Base-by-base conservation (phyloP, 2,329 filamentous ascomycete species). In the Cladosporium sp. region DNA sequence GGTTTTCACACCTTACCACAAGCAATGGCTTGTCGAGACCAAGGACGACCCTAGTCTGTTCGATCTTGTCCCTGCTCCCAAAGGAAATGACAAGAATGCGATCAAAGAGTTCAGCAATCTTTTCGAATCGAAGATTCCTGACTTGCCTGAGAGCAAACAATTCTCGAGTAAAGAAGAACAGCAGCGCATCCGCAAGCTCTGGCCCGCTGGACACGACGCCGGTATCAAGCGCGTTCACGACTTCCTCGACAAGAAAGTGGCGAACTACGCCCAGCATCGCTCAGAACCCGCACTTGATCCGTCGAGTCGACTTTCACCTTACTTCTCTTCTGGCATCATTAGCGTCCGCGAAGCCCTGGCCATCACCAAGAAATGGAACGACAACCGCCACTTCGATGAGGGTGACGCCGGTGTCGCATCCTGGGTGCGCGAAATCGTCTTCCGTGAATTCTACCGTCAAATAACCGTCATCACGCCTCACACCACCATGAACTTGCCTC, bases 341-440 rank as follows among this genome's bases (percentile, higher is more conserved):
- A 74, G 69, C 44, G 69, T 80, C 4, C 77, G 78, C 8, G 75
- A 78, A 65, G 74, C 74, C 17, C 70, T 80, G 2, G 68, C 70
- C 22, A 67, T 70, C 40, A 70, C 77, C 10, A 70, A 69, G 25
- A 69, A 77, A 53, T 70, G 71, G 62, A 79, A 80, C 64, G 62
- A 71, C 9, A 68, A 71, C 56, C 69, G 72, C 9, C 73, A 80
- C 58, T 80, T 80, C 63, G 74, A 71, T 48, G 66, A 71, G 50
- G 65, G 66, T 5, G 71, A 73, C 8, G 62, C 68, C 4, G 70
- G 68, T 10, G 60, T 71, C 0, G 76, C 72, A 35, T 64, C 71
- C 8, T 80, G 78, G 78, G 77, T 81, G 1, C 77, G 78, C 9
- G 78, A 81, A 63, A 72, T 81, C 51, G 77, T 78, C 3, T 80